Evolutionary conservation across 2,329 filamentous ascomycete genomes (phyloP), one percentile per base, ranked within the genome.

Genomic region (Coniochaeta ligniaria): DNA sequence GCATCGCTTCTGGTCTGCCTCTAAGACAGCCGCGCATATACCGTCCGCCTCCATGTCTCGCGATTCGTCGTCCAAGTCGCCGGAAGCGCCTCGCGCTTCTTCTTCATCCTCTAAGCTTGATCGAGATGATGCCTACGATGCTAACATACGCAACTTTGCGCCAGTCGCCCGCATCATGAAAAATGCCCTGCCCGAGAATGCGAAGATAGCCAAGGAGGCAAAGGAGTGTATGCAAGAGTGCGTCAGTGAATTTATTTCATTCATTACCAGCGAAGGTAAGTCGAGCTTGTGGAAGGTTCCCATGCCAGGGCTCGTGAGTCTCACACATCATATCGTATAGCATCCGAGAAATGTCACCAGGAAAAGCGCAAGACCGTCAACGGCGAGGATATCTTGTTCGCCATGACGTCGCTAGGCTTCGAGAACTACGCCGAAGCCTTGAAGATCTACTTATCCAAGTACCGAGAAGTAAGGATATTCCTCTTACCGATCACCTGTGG

Each of bases 221-320:
- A 99, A 99, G 76, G 95, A 99, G 75, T 99, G 95, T 78, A 98
- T 99, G 95, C 95, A 99, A 76, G 95, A 99, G 76, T 99, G 95
- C 73, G 95, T 99, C 62, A 97, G 93, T 86, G 95, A 99, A 78
- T 99, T 99, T 76, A 99, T 99, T 80, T 96, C 92, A 7, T 99
- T 99, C 82, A 98, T 99, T 73, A 99, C 95, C 38, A 98, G 94
- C 75, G 95, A 99, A 83, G 95, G 95, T 96, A 75, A 72, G 89
- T 35, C 22, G 16, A 52, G 47, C 47, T 31, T 28, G 16, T 20
- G n/a, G 14, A 58, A 6, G 22, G 4, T 31, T 9, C 35, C 79
- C 58, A 59, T 36, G 17, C 2, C 22, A 11, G 8, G 22, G 20
- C 58, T 59, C 16, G 54, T 28, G 20, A 45, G 50, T 63, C 66